These are phyloP conservation scores for Colletotrichum gigasporum DNA, from an alignment of 2,329 filamentous ascomycete genomes.

Conservation along the genomic window DNA sequence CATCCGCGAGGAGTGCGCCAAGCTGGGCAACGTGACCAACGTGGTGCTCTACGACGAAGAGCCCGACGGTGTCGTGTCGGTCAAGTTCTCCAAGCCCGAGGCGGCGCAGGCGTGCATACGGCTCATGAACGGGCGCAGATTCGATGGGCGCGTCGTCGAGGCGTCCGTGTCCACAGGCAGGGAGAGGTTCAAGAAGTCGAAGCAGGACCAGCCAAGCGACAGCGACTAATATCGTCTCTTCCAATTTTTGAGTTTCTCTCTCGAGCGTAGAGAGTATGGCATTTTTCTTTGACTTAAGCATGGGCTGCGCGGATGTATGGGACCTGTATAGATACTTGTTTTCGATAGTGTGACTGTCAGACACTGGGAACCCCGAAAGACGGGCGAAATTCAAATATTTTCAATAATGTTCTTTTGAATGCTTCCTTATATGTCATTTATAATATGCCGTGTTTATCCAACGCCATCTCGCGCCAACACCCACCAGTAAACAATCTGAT, in stretches of 20 bases:
- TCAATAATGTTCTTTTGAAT: background rate
- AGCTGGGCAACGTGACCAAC: conserved; percentile 88
- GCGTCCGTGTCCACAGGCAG: conserved; percentile 76
- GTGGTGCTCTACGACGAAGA: conserved; percentile 92
- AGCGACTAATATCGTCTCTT: conserved; percentile 45
- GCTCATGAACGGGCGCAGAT: conserved; percentile 82
- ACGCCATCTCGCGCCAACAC: background rate
- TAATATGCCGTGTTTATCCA: background rate
- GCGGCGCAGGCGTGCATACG: conserved; percentile 78
- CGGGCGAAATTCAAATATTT: background rate
- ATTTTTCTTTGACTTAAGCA: background rate
- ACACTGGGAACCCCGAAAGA: background rate
- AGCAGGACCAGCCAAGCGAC: conserved; percentile 61
- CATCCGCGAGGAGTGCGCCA: conserved; percentile 87
- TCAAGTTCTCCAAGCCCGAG: conserved; percentile 79
- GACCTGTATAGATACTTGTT: background rate
- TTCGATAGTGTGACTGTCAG: background rate
- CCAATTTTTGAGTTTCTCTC: no score
- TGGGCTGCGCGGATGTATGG: background rate
- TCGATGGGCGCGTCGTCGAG: conserved; percentile 76
- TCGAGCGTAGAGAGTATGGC: conserved; percentile 41
- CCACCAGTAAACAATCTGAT: background rate
- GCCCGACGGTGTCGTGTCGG: conserved; percentile 82
- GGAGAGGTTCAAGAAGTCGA: conserved; percentile 78
- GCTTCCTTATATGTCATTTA: background rate